Evolutionary conservation across 768 basidiomycete genomes (phyloP).

Genomic region (Neoboletus brunneissimus): DNA sequence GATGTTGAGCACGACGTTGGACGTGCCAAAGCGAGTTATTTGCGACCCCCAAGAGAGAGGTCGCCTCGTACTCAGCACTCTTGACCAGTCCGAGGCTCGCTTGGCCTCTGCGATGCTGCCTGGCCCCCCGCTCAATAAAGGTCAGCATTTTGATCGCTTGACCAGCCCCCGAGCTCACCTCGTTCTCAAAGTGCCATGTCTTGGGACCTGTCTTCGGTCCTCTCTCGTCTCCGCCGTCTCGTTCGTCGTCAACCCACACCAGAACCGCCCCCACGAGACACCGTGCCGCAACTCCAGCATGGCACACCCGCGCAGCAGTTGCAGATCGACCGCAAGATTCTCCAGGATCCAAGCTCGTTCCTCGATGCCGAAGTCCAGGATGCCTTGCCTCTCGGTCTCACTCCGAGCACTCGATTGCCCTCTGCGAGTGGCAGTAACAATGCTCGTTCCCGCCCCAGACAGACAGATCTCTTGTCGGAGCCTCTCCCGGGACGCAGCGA

Average conservation of each 20-base stretch:
- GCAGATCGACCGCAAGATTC: constrained; percentile 27
- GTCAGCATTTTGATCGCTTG: background rate
- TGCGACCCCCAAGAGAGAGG: constrained; percentile 28
- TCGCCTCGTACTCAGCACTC: constrained; percentile 6
- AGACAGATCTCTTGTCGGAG: background rate
- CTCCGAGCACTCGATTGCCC: constrained; percentile 28
- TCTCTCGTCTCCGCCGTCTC: constrained; percentile 34
- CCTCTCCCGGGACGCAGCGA: background rate
- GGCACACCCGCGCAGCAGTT: background rate
- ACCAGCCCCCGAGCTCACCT: background rate
- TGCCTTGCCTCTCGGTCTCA: constrained; percentile 22
- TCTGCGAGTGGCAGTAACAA: constrained; percentile 4
- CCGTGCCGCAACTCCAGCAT: background rate
- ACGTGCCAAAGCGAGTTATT: background rate
- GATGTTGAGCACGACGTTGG: background rate
- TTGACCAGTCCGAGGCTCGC: background rate
- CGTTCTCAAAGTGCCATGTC: constrained; percentile 13
- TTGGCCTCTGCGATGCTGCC: constrained; percentile 8
- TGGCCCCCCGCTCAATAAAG: background rate
- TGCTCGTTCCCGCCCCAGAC: constrained; percentile 6
- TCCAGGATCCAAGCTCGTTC: constrained; percentile 31
- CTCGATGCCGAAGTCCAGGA: constrained; percentile 17
- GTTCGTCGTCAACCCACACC: constrained; percentile 22
- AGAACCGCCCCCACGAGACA: constrained; percentile 12
- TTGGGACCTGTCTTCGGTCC: constrained; percentile 29